phyloP scores from a whole-genome alignment of 2,329 filamentous ascomycete species.

The Trichoderma sp. region DNA sequence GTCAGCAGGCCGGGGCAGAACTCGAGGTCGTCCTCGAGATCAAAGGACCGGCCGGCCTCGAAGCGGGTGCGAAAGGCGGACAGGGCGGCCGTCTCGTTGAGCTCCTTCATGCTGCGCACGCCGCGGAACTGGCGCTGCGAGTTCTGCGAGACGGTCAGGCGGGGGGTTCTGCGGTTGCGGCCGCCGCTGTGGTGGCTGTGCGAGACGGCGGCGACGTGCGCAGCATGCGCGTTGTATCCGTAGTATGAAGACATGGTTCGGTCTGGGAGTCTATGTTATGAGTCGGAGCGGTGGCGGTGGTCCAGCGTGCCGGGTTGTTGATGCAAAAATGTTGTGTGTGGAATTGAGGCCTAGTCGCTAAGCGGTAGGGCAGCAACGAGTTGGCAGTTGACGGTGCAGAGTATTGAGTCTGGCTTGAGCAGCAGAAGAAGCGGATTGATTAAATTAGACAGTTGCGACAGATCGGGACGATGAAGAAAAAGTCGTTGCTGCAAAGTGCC shows the following conservation, averaged over 20 bases:
- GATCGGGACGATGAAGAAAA: conserved; percentile 9
- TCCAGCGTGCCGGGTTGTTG: conserved; percentile 17
- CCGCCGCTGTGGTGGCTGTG: conserved; percentile 71
- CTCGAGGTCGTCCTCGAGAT: conserved; percentile 92
- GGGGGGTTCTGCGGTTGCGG: conserved; percentile 80
- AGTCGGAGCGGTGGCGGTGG: neutral
- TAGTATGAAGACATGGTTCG: conserved; percentile 65
- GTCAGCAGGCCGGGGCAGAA: conserved; percentile 93
- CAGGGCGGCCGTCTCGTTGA: conserved; percentile 75
- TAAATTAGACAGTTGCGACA: conserved; percentile 32
- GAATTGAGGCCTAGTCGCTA: neutral
- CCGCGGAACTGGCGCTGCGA: conserved; percentile 83
- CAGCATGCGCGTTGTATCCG: conserved; percentile 61
- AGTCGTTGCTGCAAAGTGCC: neutral
- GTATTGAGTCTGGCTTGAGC: neutral
- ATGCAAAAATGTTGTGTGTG: conserved; percentile 2
- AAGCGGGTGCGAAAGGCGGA: conserved; percentile 82
- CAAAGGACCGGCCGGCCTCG: conserved; percentile 89
- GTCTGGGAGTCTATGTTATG: conserved; percentile 32
- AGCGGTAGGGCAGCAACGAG: conserved; percentile 7
- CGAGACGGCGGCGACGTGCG: conserved; percentile 59
- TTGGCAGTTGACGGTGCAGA: neutral
- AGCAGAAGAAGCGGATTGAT: conserved; percentile 32
- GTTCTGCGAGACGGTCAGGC: conserved; percentile 79
- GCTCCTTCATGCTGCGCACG: conserved; percentile 82